These are phyloP conservation scores for Nepenthes alata DNA, from an alignment of 179 eudicot species.

Conservation along the genomic window DNA sequence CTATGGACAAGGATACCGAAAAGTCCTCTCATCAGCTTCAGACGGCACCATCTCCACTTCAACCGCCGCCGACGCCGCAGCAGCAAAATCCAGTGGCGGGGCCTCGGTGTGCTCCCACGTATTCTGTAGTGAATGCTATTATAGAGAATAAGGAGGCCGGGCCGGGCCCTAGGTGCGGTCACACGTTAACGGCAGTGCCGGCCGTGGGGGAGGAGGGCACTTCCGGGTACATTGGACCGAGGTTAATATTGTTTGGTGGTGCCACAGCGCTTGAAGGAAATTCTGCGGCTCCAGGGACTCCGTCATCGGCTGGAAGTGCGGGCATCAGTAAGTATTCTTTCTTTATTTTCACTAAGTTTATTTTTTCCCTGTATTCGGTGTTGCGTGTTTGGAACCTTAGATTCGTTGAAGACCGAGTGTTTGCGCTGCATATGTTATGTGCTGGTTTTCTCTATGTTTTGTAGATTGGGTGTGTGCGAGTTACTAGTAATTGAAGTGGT, in stretches of 20 bases:
- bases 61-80: constrained; percentile 12
- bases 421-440: no score
- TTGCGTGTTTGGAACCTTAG: no score
- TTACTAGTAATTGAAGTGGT: no score
- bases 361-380: no score
- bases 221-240: constrained; percentile 64
- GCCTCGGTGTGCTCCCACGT: constrained; percentile 74
- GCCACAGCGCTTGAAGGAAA: constrained; percentile 98
- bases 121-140: constrained; percentile 67
- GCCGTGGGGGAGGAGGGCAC: constrained; percentile 80
- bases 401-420: no score
- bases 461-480: no score
- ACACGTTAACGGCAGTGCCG: constrained; percentile 82
- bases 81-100: constrained; percentile 36
- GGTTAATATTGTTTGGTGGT: constrained; percentile 88
- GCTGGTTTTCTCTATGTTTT: no score
- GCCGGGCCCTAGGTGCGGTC: constrained; percentile 94
- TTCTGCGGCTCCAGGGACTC: constrained; percentile 71
- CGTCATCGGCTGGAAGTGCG: constrained; percentile 93
- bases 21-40: background rate
- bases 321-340: constrained; percentile 64
- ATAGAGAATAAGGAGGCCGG: constrained; percentile 85
- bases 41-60: constrained; percentile 8
- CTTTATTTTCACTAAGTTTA: background rate
- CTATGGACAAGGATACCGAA: constrained; percentile 15